Evolutionary conservation across 2,329 filamentous ascomycete genomes (phyloP).

Genomic region (Sporothrix globosa): DNA sequence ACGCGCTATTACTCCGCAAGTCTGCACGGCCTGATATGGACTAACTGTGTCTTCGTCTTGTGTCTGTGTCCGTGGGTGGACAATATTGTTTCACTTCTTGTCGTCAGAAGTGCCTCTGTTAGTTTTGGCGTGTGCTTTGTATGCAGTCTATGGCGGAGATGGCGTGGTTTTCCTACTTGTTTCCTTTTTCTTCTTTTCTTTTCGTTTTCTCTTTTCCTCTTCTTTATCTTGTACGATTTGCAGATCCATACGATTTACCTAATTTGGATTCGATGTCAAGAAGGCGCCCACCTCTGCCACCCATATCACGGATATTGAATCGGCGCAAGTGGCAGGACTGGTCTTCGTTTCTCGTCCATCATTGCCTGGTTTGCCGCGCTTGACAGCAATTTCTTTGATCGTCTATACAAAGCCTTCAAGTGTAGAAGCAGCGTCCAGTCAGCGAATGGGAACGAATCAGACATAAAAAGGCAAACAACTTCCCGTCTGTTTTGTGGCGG

Average conservation of each 20-base stretch:
- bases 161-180: not conserved
- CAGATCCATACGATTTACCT: too few species aligned
- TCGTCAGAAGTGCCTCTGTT: not conserved
- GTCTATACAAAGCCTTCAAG: too few species aligned
- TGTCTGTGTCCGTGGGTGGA: not conserved
- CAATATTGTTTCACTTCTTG: not conserved
- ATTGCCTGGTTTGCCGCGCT: slow-evolving; percentile 2
- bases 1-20: not conserved
- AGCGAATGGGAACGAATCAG: too few species aligned
- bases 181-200: not conserved
- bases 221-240: not conserved
- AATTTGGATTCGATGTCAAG: too few species aligned
- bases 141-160: not conserved
- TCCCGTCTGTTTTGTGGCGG: not conserved
- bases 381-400: not conserved
- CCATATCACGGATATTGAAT: too few species aligned
- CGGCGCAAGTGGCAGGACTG: too few species aligned
- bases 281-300: too few species aligned
- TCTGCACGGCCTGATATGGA: slow-evolving; percentile 2
- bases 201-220: not conserved
- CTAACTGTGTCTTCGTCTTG: not conserved
- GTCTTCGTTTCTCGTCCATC: not conserved
- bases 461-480: too few species aligned
- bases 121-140: too few species aligned
- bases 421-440: too few species aligned